Conservation (phyloP, 495 filamentous ascomycete species). For the Hyphodiscus hymeniophilus region DNA sequence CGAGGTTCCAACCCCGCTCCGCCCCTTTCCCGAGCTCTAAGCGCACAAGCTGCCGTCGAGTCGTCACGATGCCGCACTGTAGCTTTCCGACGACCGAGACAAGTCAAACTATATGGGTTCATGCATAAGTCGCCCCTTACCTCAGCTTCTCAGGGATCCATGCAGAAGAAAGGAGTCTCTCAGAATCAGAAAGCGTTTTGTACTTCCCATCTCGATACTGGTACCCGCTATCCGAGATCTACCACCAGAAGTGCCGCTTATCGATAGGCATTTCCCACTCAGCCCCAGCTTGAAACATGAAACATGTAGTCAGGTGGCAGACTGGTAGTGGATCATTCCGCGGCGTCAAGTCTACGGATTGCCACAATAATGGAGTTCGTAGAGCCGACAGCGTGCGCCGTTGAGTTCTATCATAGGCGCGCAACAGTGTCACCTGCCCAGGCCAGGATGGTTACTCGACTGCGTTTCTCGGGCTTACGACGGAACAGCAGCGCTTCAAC, state of each 20-base stretch:
- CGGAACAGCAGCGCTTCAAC: slow-evolving; percentile 10
- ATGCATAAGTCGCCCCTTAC: slow-evolving; percentile 4
- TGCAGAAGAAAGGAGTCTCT: not conserved
- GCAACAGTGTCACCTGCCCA: not conserved
- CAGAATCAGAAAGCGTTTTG: not conserved
- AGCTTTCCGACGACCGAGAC: slow-evolving; percentile 3
- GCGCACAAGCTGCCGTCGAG: slow-evolving; percentile 4
- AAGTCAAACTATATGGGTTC: not conserved
- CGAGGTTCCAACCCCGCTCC: slow-evolving; percentile 3
- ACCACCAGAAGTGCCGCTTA: not conserved
- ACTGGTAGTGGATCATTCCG: too few species aligned
- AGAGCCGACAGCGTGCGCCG: slow-evolving; percentile 1
- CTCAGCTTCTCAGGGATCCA: slow-evolving; percentile 4
- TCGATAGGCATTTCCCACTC: slow-evolving; percentile 4
- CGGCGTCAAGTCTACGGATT: not conserved
- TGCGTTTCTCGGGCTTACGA: not conserved
- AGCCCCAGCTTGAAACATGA: not conserved
- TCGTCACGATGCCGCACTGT: not conserved
- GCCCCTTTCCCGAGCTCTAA: slow-evolving; percentile 9
- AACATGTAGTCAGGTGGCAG: not conserved
- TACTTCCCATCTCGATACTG: not conserved
- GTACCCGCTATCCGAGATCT: too few species aligned
- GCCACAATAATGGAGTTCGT: not conserved
- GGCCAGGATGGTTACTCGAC: not conserved
- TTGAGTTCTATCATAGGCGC: not conserved